These are phyloP conservation scores for Eruca vesicaria DNA, from an alignment of 441 rosid genomes.

Conservation along the genomic window DNA sequence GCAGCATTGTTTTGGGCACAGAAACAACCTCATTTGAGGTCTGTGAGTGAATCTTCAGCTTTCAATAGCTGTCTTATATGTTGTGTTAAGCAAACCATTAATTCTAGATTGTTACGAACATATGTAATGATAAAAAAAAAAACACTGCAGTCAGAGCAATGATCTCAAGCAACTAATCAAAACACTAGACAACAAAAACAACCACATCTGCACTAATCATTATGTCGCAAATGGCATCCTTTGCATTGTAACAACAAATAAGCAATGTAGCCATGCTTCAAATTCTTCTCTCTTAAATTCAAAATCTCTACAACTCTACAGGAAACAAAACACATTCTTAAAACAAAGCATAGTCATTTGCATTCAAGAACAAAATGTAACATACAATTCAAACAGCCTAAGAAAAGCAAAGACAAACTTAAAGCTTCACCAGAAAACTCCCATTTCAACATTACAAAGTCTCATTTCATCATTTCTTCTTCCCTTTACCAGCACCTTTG, in stretches of 20 bases:
- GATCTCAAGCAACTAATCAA: background rate
- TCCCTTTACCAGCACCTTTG: conserved; percentile 50
- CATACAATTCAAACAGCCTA: conserved; percentile 21
- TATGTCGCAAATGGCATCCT: background rate
- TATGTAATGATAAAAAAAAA: background rate
- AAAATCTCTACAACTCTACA: too few species aligned
- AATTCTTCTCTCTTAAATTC: background rate
- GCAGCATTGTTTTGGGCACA: background rate
- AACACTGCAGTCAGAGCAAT: background rate
- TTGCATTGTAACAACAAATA: background rate
- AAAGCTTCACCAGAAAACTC: background rate
- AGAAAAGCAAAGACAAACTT: background rate
- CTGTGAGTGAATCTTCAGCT: background rate
- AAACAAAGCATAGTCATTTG: conserved; percentile 2
- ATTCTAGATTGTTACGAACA: background rate
- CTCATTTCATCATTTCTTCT: conserved; percentile 60
- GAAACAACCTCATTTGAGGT: background rate
- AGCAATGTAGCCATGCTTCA: background rate
- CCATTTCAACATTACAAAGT: background rate
- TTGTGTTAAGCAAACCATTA: background rate
- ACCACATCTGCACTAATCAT: background rate
- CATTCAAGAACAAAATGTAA: background rate
- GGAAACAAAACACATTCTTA: too few species aligned
- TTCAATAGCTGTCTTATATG: background rate
- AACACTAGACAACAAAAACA: background rate